A percentile compares a stretch with the other conserved stretches of the same genome.
These are phyloP conservation scores for Ogataea kodamae DNA, from an alignment of 805 yeast species.

Conservation along the genomic window DNA sequence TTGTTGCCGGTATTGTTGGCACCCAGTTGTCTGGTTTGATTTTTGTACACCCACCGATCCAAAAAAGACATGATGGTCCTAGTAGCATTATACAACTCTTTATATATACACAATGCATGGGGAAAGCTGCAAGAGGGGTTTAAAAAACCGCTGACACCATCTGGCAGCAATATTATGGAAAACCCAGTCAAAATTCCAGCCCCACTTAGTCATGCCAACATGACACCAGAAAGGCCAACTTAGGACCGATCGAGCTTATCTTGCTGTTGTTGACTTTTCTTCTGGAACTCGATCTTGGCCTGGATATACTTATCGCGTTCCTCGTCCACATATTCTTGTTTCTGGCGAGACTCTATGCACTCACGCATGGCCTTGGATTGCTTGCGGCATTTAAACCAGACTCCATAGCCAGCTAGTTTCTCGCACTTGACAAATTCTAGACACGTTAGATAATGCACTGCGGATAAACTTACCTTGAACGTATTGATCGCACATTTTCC, in stretches of 20 bases:
- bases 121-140: conserved; percentile 5
- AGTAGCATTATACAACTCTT: too few species aligned
- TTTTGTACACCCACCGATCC: conserved; percentile 34
- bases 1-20: conserved; percentile 27
- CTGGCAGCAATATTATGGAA: conserved; percentile 7
- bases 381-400: conserved; percentile 62
- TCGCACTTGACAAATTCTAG: conserved; percentile 64
- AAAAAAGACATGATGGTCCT: conserved; percentile 37
- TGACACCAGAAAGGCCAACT: conserved; percentile 15
- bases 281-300: conserved; percentile 46
- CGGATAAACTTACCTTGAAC: conserved; percentile 58
- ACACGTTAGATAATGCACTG: too few species aligned
- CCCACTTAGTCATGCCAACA: conserved; percentile 7
- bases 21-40: conserved; percentile 18
- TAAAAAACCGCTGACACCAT: conserved; percentile 4
- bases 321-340: conserved; percentile 60
- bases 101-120: conserved; percentile 3
- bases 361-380: conserved; percentile 54
- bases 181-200: conserved; percentile 7
- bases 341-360: conserved; percentile 62
- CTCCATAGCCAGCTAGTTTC: conserved; percentile 56
- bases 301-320: conserved; percentile 64
- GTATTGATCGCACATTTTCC: conserved; percentile 59
- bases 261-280: too few species aligned
- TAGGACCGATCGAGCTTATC: too few species aligned